Conservation (phyloP, 2,329 filamentous ascomycete species). For the Trichoderma harzianum region DNA sequence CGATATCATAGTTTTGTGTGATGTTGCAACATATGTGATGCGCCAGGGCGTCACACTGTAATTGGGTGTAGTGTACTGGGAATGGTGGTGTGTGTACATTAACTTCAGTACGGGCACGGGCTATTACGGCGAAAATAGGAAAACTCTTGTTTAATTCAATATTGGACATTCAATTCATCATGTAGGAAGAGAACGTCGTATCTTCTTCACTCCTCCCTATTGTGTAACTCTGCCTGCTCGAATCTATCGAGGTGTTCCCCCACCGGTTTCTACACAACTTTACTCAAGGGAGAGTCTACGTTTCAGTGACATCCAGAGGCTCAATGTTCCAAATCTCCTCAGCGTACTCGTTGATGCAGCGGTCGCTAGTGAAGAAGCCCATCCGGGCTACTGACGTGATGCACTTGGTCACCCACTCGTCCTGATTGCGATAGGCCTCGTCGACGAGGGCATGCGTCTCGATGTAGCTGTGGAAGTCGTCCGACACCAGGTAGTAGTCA, state of each 20-base stretch:
- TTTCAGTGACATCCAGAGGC: constrained; percentile 56
- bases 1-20: too few relatives aligned
- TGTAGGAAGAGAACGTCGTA: constrained; percentile 6
- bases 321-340: constrained; percentile 97
- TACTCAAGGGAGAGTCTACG: constrained; percentile 20
- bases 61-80: too few relatives aligned
- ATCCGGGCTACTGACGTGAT: constrained; percentile 87
- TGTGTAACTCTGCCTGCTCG: background rate
- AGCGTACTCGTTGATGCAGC: constrained; percentile 96
- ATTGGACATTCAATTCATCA: constrained; percentile 1
- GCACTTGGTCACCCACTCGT: constrained; percentile 87
- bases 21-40: too few relatives aligned
- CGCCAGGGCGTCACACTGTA: too few relatives aligned
- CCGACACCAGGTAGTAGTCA: constrained; percentile 95
- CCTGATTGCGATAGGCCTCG: constrained; percentile 85
- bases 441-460: constrained; percentile 90
- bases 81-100: too few relatives aligned
- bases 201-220: background rate
- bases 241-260: background rate
- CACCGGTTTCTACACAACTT: background rate
- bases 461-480: constrained; percentile 94
- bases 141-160: background rate
- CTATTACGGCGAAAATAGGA: background rate
- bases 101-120: too few relatives aligned
- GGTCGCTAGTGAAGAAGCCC: constrained; percentile 95